Evolutionary conservation across 2,329 filamentous ascomycete genomes (phyloP).

Genomic region (Colletotrichum costaricense): DNA sequence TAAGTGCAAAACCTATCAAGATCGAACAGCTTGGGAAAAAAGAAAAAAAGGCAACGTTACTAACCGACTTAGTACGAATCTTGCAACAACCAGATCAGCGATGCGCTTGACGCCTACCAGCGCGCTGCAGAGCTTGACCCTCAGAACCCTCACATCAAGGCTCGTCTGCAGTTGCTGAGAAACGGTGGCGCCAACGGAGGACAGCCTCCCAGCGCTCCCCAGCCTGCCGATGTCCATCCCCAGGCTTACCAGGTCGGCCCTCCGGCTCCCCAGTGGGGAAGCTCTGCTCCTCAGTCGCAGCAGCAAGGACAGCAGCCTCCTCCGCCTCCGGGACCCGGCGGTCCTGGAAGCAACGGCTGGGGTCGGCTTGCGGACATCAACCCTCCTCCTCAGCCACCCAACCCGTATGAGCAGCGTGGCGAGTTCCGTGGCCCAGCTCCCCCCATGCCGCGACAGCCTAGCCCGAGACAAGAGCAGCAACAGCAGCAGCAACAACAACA

Average conservation of each 20-base stretch:
- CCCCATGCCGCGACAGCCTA: constrained; percentile 77
- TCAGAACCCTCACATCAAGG: constrained; percentile 94
- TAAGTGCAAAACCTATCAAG: constrained; percentile 60
- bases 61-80: constrained; percentile 82
- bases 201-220: constrained; percentile 80
- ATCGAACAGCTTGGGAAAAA: not conserved
- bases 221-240: constrained; percentile 95
- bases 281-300: constrained; percentile 71
- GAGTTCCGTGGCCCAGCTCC: constrained; percentile 78
- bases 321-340: constrained; percentile 70
- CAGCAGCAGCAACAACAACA: constrained; percentile 50
- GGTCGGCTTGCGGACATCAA: constrained; percentile 83
- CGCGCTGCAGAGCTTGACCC: constrained; percentile 95
- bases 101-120: constrained; percentile 95
- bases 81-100: constrained; percentile 98
- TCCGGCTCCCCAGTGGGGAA: constrained; percentile 90
- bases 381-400: constrained; percentile 78
- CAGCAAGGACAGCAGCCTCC: constrained; percentile 49
- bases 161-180: constrained; percentile 88
- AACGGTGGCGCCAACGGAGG: constrained; percentile 80
- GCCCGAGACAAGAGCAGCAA: constrained; percentile 79
- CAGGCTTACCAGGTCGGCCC: constrained; percentile 92
- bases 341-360: constrained; percentile 67
- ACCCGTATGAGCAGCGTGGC: constrained; percentile 81
- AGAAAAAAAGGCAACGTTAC: constrained; percentile 37